Evolutionary conservation across 2,329 filamentous ascomycete genomes (phyloP).

Genomic region (Elsinoe necatrix): DNA sequence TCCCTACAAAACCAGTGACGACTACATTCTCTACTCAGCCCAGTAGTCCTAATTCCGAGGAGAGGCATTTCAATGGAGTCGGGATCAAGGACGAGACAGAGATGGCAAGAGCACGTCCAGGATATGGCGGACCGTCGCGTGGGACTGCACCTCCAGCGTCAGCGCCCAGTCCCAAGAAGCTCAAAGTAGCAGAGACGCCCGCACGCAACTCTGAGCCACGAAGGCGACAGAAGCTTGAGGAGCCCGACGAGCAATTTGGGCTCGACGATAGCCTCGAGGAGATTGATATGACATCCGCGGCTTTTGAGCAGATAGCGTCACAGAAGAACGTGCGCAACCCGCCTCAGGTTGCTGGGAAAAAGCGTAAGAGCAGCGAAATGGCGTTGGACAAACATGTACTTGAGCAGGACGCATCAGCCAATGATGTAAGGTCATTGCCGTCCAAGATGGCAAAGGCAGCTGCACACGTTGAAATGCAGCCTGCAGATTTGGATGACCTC

Average conservation of each 20-base stretch:
- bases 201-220: not conserved
- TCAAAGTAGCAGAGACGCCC: not conserved
- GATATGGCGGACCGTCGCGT: not conserved
- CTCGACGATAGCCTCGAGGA: slow-evolving; percentile 24
- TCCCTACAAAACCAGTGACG: too few relatives aligned
- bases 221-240: not conserved
- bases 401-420: not conserved
- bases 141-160: not conserved
- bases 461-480: too few relatives aligned
- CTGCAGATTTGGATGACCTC: not conserved
- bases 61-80: not conserved
- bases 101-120: slow-evolving; percentile 33
- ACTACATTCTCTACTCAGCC: not conserved
- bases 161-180: not conserved
- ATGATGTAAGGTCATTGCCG: not conserved
- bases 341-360: slow-evolving; percentile 26
- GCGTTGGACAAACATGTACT: slow-evolving; percentile 23
- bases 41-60: not conserved
- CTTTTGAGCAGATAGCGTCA: slow-evolving; percentile 20
- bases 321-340: slow-evolving; percentile 10
- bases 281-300: slow-evolving; percentile 26
- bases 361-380: slow-evolving; percentile 41
- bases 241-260: not conserved
- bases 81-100: slow-evolving; percentile 16
- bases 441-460: not conserved